Base-by-base conservation (phyloP, 495 filamentous ascomycete genomes). In the Penicillium pulvis region DNA sequence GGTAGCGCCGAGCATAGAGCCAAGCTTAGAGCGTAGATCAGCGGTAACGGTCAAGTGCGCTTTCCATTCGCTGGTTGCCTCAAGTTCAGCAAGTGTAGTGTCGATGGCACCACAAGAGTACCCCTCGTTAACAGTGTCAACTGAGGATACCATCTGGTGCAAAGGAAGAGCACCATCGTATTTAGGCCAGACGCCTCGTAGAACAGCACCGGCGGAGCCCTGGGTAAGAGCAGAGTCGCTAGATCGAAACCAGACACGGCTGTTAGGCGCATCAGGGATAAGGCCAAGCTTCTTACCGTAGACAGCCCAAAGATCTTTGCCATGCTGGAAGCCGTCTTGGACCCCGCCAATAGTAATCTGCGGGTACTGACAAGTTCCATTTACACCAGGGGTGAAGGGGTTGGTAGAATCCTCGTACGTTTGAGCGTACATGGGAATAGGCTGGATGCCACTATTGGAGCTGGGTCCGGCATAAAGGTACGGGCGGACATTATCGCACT, bases 341-440 rank as follows among this genome's bases (percentile, higher is more conserved):
- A 77, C 55, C 41, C 76, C 76, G 19, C 76, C 76, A 23, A 77
- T 66, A 12, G 76, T 79, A 49, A 79, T 72, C 49, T 79, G 76
- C 0, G 76, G 76, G 33, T 75, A 77, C 58, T 79, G 76, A 36
- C 76, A 79, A 28, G 76, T 62, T 0, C 74, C 75, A 39, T 76
- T 73, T 24, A 79, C 73, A 26, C 61, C 60, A 0, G 65, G 47
- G 0, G 66, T 57, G 60, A 77, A 79, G 2, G 76, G 76, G 44
- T 77, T 76, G 11, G 66, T 58, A 0, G 73, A 58, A 42, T 79
- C 74, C 35, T 66, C 60, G 59, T 79, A 79, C 9, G 74, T 71
- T 39, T 76, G 72, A 11, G 71, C 74, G 41, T 79, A 77, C 58
- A 77, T 68, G 1, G 60, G 66, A n/a, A 74, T 57, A 0, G 76